Evolutionary conservation across 2,329 filamentous ascomycete species (phyloP), one percentile per base, ranked within the genome.

Genomic region (Pochonia chlamydosporia): DNA sequence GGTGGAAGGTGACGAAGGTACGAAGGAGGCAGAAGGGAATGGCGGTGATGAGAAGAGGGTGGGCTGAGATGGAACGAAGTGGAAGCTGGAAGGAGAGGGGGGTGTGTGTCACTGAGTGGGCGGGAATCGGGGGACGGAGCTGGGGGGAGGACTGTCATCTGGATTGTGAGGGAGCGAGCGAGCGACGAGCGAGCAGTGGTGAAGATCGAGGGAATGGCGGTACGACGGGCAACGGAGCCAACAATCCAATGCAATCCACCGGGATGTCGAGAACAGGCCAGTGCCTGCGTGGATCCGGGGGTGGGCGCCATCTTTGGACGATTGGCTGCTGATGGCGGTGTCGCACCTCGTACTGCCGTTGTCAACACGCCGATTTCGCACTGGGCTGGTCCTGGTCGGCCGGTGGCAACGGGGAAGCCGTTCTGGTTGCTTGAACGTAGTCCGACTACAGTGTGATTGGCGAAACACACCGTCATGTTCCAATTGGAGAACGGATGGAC

Each of bases 31-130:
- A 44, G 47, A 54, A 57, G 55, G 56, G 57, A 63, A 61, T 56
- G 58, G 61, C 63, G 63, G 62, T 63, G 63, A 64, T 65, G 60
- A 40, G 55, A 61, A 60, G 57, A 46, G 54, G 50, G 57, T 61
- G 56, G 62, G 58, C 56, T 59, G 53, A 53, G 55, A 62, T 65
- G 59, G 63, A 64, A 58, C 52, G 54, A 54, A 53, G 57, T 63
- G 53, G 62, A 64, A 59, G 54, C 50, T 57, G 54, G 60, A 56
- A 50, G 50, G 49, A 45, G 55, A 49, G 52, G 48, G 48, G n/a
- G 54, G 52, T 48, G 56, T 50, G 53, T 53, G 56, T 58, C 56
- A 59, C 52, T 55, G 52, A 56, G 52, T 53, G 56, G 52, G 52
- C 51, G 43, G 30, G 16, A 44, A 41, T 41, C 30, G 36, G 47